Percentiles rank a stretch among this genome's conserved stretches.
phyloP scores from a whole-genome alignment of 495 filamentous ascomycete genomes.

The Aspergillus nanangensis region DNA sequence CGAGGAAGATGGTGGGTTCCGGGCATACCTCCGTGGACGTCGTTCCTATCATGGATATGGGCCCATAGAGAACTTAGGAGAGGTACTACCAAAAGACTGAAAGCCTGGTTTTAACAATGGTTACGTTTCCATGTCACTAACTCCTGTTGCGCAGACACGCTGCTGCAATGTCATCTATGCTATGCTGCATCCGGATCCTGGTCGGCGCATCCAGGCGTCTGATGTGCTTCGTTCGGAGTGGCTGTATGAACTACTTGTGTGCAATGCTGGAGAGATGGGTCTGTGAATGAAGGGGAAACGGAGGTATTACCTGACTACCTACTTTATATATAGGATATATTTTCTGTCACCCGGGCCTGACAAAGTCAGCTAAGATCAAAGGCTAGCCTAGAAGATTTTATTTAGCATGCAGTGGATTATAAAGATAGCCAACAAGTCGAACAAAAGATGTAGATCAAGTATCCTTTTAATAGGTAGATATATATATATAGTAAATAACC shows the following conservation, averaged over 20 bases:
- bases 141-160: slow-evolving; percentile 1
- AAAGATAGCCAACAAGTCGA: no score
- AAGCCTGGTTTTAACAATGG: background rate
- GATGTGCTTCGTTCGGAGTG: slow-evolving; percentile 91
- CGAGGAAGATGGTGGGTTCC: slow-evolving; percentile 86
- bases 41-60: slow-evolving; percentile 81
- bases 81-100: slow-evolving; percentile 52
- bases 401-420: no score
- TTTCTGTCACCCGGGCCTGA: no score
- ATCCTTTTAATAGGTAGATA: no score
- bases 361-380: no score
- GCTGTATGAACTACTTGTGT: slow-evolving; percentile 82
- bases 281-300: no score
- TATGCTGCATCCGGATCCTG: slow-evolving; percentile 75
- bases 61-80: slow-evolving; percentile 83
- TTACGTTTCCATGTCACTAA: background rate
- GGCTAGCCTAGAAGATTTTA: no score
- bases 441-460: no score
- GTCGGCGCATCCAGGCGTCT: slow-evolving; percentile 75
- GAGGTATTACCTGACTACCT: no score
- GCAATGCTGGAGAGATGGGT: slow-evolving; percentile 82
- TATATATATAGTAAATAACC: background rate
- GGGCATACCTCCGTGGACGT: slow-evolving; percentile 76
- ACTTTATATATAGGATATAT: no score
- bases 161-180: slow-evolving; percentile 95